Percentiles rank a stretch among this genome's conserved stretches.
Conservation (phyloP, 805 yeast species). For the Candida coleopterorum region DNA sequence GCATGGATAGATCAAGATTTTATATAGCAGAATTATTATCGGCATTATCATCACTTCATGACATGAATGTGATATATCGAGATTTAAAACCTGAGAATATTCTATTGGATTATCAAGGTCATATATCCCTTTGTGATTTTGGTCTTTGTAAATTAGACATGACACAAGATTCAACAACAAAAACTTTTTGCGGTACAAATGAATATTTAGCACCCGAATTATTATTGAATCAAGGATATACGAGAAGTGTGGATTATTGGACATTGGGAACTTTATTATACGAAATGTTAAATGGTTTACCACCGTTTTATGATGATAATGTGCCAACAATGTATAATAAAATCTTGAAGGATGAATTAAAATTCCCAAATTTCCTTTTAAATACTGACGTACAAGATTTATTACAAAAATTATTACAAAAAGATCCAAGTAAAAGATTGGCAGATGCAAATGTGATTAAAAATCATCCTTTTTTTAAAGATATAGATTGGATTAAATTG, state of each 20-base stretch:
- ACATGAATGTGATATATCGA: slow-evolving; percentile 87
- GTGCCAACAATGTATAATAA: slow-evolving; percentile 90
- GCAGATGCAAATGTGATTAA: slow-evolving; percentile 84
- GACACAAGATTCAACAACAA: slow-evolving; percentile 82
- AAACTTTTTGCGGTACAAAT: slow-evolving; percentile 97
- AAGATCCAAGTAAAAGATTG: slow-evolving; percentile 80
- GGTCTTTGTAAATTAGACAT: slow-evolving; percentile 95
- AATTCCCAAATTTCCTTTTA: slow-evolving; percentile 78
- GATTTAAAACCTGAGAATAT: slow-evolving; percentile 97
- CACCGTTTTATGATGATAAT: slow-evolving; percentile 96
- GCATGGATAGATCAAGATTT: slow-evolving; percentile 83
- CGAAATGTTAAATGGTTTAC: slow-evolving; percentile 95
- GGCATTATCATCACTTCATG: slow-evolving; percentile 89
- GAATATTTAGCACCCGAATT: slow-evolving; percentile 96
- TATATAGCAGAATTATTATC: slow-evolving; percentile 92
- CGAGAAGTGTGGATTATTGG: slow-evolving; percentile 98
- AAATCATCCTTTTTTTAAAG: slow-evolving; percentile 78
- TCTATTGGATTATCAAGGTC: slow-evolving; percentile 91
- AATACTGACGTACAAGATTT: slow-evolving; percentile 83
- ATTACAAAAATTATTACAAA: slow-evolving; percentile 65
- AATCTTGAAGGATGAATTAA: slow-evolving; percentile 81
- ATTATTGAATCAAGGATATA: slow-evolving; percentile 86
- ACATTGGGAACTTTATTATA: slow-evolving; percentile 89
- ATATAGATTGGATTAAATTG: slow-evolving; percentile 85
- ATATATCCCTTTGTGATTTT: slow-evolving; percentile 95